These are phyloP conservation scores for Erigeron philadelphicus DNA, from an alignment of 140 eudicot genomes.

Conservation along the genomic window DNA sequence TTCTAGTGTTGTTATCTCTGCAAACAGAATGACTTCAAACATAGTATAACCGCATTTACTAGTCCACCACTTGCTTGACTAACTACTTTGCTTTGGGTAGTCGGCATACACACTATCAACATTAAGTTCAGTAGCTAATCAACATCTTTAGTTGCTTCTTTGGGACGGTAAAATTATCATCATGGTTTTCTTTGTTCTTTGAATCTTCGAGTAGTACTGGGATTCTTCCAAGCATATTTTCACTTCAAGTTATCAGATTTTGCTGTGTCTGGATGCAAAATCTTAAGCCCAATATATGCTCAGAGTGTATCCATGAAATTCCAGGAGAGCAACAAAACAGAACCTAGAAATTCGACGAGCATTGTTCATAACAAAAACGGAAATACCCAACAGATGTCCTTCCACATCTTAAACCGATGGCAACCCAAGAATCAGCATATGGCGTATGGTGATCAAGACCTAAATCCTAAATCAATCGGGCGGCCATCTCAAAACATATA, in stretches of 20 bases:
- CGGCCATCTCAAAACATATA: too few relatives aligned
- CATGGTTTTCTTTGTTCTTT: conserved; percentile 12
- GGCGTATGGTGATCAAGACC: too few relatives aligned
- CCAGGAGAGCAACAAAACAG: background rate
- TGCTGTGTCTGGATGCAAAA: conserved; percentile 33
- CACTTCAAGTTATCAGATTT: conserved; percentile 6
- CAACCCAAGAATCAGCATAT: too few relatives aligned
- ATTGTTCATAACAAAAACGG: background rate
- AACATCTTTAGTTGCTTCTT: conserved; percentile 12
- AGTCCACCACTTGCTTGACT: conserved; percentile 47
- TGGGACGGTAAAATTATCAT: conserved; percentile 6
- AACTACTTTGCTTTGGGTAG: too few relatives aligned
- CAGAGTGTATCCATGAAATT: background rate
- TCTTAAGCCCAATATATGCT: background rate
- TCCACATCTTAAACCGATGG: background rate
- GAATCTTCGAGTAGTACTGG: background rate
- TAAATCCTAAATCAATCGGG: background rate
- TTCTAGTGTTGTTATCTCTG: background rate
- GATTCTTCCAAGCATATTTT: conserved; percentile 38
- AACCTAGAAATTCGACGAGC: background rate
- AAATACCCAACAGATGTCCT: background rate
- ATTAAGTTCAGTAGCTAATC: too few relatives aligned
- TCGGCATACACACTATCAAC: too few relatives aligned
- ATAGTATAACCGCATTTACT: conserved; percentile 47
- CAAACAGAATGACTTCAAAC: conserved; percentile 42